Base-by-base conservation (phyloP, 2,329 filamentous ascomycete species). In the Neurospora sp. region DNA sequence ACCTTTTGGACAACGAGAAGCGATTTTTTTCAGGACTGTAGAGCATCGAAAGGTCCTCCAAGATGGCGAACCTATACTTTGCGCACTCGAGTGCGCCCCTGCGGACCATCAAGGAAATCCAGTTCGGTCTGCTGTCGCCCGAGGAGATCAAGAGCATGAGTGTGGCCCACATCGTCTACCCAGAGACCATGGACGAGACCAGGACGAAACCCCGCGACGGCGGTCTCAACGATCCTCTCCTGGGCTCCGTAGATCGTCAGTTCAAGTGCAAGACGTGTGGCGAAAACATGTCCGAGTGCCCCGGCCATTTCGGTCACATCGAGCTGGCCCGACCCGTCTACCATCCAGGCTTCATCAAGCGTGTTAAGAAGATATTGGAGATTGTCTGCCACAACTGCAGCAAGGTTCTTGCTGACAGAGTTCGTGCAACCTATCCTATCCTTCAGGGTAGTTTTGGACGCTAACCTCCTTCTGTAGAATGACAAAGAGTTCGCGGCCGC, bases 101-200 rank as follows among this genome's bases (percentile, higher is more conserved):
- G 87, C 95, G 96, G 86, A 97, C 92, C 75, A 94, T 99, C 78
- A 91, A 97, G 87, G 96, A 99, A 87, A 97, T 99, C 77, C 96
- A 99, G 86, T 99, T 99, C 80, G 96, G 96, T 79, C 88, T 99
- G 79, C 89, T 99, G 82, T 97, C 96, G 42, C 96, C 96, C 36
- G 96, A 99, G 81, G 96, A 99, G 85, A 97, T 98, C 82, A 98
- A 99, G 86, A 94, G 91, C 78, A 96, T 98, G 93, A 97, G 94
- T 82, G 95, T 98, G 73, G 92, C 90, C 76, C 93, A 97, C 80
- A 95, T 99, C 80, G 88, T 96, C 80, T 98, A 97, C 79, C 94
- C 96, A n/a, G 96, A 99, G 85, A 98, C 96, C 38, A 97, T 99
- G 96, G 96, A 99, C 79, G 96, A 99, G 82, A 91, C 91, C 81